phyloP scores from a whole-genome alignment of 2,329 filamentous ascomycete genomes.

The Cladobotryum protrusum region DNA sequence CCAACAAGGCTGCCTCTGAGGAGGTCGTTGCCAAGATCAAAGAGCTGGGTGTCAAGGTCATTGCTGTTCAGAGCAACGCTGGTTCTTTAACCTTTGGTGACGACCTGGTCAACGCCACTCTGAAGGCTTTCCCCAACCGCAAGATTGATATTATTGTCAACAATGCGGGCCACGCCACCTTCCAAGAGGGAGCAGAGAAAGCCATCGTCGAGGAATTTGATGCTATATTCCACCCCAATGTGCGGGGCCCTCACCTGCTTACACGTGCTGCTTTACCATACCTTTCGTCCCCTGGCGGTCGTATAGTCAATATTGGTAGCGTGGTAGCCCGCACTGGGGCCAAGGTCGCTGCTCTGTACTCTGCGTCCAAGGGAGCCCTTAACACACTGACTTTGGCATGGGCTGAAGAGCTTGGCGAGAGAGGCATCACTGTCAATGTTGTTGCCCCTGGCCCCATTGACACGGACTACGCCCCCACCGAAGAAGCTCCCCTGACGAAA shows the following conservation, averaged over 20 bases:
- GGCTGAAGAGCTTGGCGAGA: constrained; percentile 47
- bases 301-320: constrained; percentile 47
- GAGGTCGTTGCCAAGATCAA: constrained; percentile 38
- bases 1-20: constrained; percentile 39
- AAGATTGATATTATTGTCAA: constrained; percentile 54
- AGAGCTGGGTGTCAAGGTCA: constrained; percentile 23
- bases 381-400: constrained; percentile 51
- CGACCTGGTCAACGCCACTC: constrained; percentile 46
- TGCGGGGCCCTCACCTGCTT: constrained; percentile 52
- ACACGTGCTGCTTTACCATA: constrained; percentile 40
- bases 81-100: constrained; percentile 50
- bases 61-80: constrained; percentile 18
- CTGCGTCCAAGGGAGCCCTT: constrained; percentile 51
- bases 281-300: constrained; percentile 38
- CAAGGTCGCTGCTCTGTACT: constrained; percentile 45
- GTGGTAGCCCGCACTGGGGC: constrained; percentile 28
- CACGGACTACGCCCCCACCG: constrained; percentile 47
- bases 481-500: constrained; percentile 35
- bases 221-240: constrained; percentile 43
- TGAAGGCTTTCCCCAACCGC: constrained; percentile 38
- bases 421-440: constrained; percentile 43
- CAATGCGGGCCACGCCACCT: constrained; percentile 48
- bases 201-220: constrained; percentile 48
- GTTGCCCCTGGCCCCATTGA: constrained; percentile 39
- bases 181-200: constrained; percentile 35